Base-by-base conservation (phyloP, 768 basidiomycete species). In the Mycena polygramma region DNA sequence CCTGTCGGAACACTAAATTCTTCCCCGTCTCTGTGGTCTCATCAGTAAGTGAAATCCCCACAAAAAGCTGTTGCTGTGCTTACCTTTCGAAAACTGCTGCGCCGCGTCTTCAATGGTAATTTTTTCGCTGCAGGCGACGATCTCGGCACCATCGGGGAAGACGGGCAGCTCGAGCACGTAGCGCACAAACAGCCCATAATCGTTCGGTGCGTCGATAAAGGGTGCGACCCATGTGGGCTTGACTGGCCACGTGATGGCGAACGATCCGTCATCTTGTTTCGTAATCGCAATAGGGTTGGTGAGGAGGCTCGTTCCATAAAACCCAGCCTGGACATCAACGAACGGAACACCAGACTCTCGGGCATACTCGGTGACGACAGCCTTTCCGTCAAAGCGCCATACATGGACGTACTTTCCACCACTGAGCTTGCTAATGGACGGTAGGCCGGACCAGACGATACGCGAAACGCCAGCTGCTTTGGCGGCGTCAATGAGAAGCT, bases 171-270 rank as follows among this genome's bases (percentile, higher is more conserved):
- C 69, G 43, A 70, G 20, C 24, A 46, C 48, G 4, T 64, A 19
- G 45, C 69, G 62, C 53, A 64, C 68, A 7, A 20, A 69, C 57
- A 69, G 46, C 9, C 68, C 68, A 19, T 69, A 69, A 35, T 70
- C 69, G 5, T 17, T 8, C 6, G 24, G 39, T 9, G 22, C 22
- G 55, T 70, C 69, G 63, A 70, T 59, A 46, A 58, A 15, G 8
- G 69, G 69, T 30, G 60, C 2, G 11, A 11, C 6, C 46, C 15
- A 5, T 39, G 55, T 45, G n/a, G 68, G 68, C 14, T 43, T 41
- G 43, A 30, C 11, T 4, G 62, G 46, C 68, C 61, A 69, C 17
- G 37, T 14, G 14, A 55, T 37, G 4, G 43, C 55, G 45, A 39
- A 66, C 14, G 20, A 17, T 3, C 53, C 52, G 53, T 64, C 63